Evolutionary conservation across 2,329 filamentous ascomycete species (phyloP), one percentile per base, ranked within the genome.

Genomic region (Fusarium irregulare): DNA sequence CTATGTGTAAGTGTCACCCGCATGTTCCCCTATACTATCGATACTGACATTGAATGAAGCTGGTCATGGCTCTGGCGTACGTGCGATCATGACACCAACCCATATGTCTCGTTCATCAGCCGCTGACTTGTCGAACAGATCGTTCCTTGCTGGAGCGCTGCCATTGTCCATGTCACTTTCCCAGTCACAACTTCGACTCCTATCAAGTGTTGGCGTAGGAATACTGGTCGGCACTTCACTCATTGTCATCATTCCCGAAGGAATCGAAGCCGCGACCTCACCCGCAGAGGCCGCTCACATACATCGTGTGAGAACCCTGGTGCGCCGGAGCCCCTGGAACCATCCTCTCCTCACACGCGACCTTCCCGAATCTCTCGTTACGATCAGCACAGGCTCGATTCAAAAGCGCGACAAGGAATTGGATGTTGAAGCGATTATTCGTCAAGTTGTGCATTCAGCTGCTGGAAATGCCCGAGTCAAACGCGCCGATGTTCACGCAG

Each of bases 221-320:
- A 92, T 99, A 54, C 85, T 99, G 11, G 94, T 99, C 18, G 96
- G 96, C 37, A 98, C 96, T 28, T 95, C 95, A 2, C 87, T 99
- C 70, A 95, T 98, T 70, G 94, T 99, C 32, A 98, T 99, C 77
- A 97, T 99, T 75, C 96, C 96, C 1, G 96, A 99, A 80, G 96
- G 96, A 40, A 91, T 98, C 64, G 94, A 98, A 78, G 95, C 96
- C 5, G 87, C 98, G 60, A 93, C 96, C 73, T 89, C 86, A 16
- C 82, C 86, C 4, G 80, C 81, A 4, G 78, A 82, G 60, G 72
- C 78, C 9, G 68, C 78, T 12, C 81, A 83, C 48, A 72, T 80
- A 53, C 82, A 82, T 71, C 77, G 77, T 59, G 68, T 77, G 18
- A 73, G 78, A 60, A 77, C 71, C 30, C 57, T 81, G 27, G 71